Evolutionary conservation across 2,329 filamentous ascomycete genomes (phyloP), one percentile per base, ranked within the genome.

Genomic region (Saccharata proteae): DNA sequence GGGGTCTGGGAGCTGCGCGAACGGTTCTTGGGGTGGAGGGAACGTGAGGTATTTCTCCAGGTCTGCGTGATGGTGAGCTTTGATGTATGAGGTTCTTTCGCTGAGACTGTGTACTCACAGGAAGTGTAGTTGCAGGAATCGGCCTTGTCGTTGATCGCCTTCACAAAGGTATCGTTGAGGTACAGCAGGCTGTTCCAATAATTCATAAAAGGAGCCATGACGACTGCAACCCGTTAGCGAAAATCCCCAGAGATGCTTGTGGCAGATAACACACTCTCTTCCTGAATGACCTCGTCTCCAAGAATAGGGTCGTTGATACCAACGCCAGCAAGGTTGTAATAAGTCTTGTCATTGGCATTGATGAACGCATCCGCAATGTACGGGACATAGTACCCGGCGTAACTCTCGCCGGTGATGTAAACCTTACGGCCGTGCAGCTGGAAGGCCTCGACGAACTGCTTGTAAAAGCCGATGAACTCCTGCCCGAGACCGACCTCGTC

Each of bases 381-480:
- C 0, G 69, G 68, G 4, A 71, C 63, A 40, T 71, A 73, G 40
- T 51, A 54, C 11, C 80, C 77, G 12, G 33, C 33, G 1, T 26
- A 38, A 0, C 69, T 77, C 51, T 82, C 80, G 5, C 80, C 82
- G 0, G 78, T 67, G 35, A 90, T 69, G 51, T 79, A 88, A 7
- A 84, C 67, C 40, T 79, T 80, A 43, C 69, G 72, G 9, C 68
- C 67, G 13, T 80, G 65, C 50, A 84, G 58, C 9, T 56, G 61
- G 42, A 85, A 85, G 0, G 74, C 74, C 19, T 80, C 63, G 36
- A 83, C 58, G 43, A 84, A 85, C 57, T 83, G 83, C 58, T 77
- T 76, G 66, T 75, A 85, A 57, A 84, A 90, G 29, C 77, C 77
- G 11, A 79, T 61, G 49, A 88, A 84, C 42, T 86, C 70, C n/a